These are phyloP conservation scores for Geosmithia putterillii DNA, from an alignment of 2,329 filamentous ascomycete species.

Conservation along the genomic window DNA sequence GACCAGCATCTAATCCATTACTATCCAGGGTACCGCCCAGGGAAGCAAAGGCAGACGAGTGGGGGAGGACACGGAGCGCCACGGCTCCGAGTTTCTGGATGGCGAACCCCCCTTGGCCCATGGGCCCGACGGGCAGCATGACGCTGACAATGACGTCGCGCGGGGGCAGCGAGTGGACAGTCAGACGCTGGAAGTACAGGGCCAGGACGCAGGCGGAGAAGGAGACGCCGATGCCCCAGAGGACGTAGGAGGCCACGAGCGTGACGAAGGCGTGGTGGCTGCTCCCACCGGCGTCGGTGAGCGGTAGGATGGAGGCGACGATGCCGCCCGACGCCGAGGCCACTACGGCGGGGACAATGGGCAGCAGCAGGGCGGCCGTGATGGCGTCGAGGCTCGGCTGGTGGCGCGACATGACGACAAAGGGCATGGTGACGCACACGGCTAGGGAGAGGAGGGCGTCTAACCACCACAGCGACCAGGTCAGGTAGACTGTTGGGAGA, in stretches of 20 bases:
- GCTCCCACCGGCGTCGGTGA: too few relatives aligned
- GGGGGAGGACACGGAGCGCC: slow-evolving; percentile 25
- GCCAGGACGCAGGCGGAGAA: slow-evolving; percentile 51
- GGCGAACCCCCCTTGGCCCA: slow-evolving; percentile 53
- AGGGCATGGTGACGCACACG: slow-evolving; percentile 43
- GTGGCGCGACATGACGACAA: slow-evolving; percentile 36
- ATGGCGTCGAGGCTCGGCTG: slow-evolving; percentile 39
- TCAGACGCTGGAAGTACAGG: slow-evolving; percentile 59
- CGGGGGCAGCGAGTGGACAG: slow-evolving; percentile 52
- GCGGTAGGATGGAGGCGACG: slow-evolving; percentile 47
- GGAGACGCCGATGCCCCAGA: slow-evolving; percentile 49
- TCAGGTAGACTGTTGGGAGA: slow-evolving; percentile 37
- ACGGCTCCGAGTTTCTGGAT: slow-evolving; percentile 38
- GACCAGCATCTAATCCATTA: slow-evolving; percentile 14
- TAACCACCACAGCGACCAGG: slow-evolving; percentile 47
- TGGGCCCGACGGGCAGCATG: slow-evolving; percentile 54
- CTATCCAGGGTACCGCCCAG: too few relatives aligned
- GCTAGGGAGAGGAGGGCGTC: slow-evolving; percentile 39
- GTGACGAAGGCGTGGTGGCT: slow-evolving; percentile 45
- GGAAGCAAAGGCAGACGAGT: slow-evolving; percentile 28
- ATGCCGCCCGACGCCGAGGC: slow-evolving; percentile 52
- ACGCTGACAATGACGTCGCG: slow-evolving; percentile 56
- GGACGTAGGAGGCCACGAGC: slow-evolving; percentile 50
- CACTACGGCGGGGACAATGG: slow-evolving; percentile 55
- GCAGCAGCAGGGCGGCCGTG: slow-evolving; percentile 53